Base-by-base conservation (phyloP, 257 asterid species). In the Lithospermum erythrorhizon region DNA sequence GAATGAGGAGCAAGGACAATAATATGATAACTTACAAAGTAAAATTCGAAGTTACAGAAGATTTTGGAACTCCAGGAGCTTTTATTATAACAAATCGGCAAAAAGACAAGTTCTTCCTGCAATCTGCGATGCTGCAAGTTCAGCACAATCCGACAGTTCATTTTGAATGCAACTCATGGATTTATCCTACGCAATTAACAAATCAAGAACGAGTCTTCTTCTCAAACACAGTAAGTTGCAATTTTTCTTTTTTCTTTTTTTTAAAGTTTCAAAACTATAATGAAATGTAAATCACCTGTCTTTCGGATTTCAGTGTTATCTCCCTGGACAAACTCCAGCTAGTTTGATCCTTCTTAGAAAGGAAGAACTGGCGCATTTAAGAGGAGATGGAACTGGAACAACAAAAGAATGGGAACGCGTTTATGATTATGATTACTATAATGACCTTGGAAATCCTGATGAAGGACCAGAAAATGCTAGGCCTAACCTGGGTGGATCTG, bases 121-220 rank as follows among this genome's bases (percentile, higher is more conserved):
- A 23, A 63, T 72, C 77, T 1, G 62, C 56, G 9, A 63, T 68
- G 41, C 68, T 81, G 32, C 75, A 61, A 65, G 72, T 68, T 61
- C 35, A 37, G 21, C 21, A 48, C 63, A 53, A 58, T 59, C 72
- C 53, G 51, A 61, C 32, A 20, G 49, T 77, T 55, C 78, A 68
- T 51, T 75, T 77, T 48, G 76, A 75, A 62, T 72, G 79, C 78
- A 77, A 67, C 48, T 80, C 86, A 22, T 80, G 86, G 83, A 58
- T 80, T 54, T 72, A 80, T 63, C 81, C 83, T 54, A 49, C 27
- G 59, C 66, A 41, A 27, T 55, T 75, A 52, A 77, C 72, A 47
- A 67, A 67, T 51, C 70, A 62, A 53, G 77, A 64, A 11, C 69
- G 83, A 14, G 59, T 74, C 62, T 80, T 80, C 68, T 80, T 80